A percentile compares a stretch with the other conserved stretches of the same genome.
phyloP scores from a whole-genome alignment of 129 eudicot species.

The Pittosporum tobira region DNA sequence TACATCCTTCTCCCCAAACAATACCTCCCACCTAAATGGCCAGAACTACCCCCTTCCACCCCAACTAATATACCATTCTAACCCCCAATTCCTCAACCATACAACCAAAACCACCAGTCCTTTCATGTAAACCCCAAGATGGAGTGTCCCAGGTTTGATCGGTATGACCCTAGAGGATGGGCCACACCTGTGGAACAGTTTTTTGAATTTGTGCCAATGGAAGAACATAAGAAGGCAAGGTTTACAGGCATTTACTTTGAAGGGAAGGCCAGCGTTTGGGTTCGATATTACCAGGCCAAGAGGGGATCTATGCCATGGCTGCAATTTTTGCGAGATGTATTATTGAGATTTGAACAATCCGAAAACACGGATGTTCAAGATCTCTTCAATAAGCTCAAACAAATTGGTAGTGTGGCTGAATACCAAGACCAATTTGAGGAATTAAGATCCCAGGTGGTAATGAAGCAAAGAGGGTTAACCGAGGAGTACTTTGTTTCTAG shows the following conservation, averaged over 20 bases:
- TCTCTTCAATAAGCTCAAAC: not conserved
- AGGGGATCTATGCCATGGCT: not conserved
- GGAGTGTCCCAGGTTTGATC: constrained; percentile 1
- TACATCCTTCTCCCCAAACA: too few species aligned
- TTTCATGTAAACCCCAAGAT: too few species aligned
- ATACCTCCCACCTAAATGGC: too few species aligned
- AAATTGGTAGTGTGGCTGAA: not conserved
- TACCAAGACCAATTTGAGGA: too few species aligned
- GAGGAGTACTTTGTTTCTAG: not conserved
- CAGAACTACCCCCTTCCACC: too few species aligned
- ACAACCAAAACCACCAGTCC: too few species aligned
- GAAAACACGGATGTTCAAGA: not conserved
- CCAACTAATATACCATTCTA: too few species aligned
- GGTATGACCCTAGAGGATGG: not conserved
- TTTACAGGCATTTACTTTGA: constrained; percentile 7
- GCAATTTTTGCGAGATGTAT: not conserved
- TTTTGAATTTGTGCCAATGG: not conserved
- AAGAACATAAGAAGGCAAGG: not conserved
- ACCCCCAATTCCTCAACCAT: too few species aligned
- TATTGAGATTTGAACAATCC: not conserved
- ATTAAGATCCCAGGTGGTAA: too few species aligned
- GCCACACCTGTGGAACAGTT: not conserved
- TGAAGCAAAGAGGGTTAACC: not conserved
- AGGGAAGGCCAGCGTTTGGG: not conserved
- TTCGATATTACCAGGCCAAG: too few species aligned